phyloP scores from a whole-genome alignment of 345 rosid species.

The Alliaria petiolata region DNA sequence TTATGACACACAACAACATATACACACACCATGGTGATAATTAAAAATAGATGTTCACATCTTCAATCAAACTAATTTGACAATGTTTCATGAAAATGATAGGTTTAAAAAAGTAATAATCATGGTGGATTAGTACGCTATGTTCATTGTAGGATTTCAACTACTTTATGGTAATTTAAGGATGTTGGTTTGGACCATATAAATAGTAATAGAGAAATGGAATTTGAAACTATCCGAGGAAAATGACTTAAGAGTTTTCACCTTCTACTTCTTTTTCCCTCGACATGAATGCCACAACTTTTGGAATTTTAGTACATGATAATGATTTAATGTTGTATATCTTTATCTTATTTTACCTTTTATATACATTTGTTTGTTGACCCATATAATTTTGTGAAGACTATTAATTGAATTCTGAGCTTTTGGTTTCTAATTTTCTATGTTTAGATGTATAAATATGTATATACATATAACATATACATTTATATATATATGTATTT shows the following conservation, averaged over 20 bases:
- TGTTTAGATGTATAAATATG: background rate
- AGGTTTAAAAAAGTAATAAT: background rate
- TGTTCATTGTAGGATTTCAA: background rate
- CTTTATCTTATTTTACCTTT: background rate
- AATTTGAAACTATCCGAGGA: slow-evolving; percentile 6
- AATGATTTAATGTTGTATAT: background rate
- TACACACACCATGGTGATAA: background rate
- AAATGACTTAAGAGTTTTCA: too few relatives aligned
- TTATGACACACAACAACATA: background rate
- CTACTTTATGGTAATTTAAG: background rate
- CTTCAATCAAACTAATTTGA: background rate
- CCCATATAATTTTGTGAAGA: background rate
- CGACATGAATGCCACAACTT: slow-evolving; percentile 24
- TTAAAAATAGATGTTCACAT: too few relatives aligned
- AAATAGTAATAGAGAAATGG: background rate
- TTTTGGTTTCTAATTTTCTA: background rate
- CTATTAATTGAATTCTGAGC: background rate
- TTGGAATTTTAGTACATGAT: slow-evolving; percentile 8
- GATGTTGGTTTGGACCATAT: slow-evolving; percentile 7
- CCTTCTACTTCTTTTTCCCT: background rate
- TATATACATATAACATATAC: too few relatives aligned
- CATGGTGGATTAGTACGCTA: background rate
- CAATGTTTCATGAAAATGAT: background rate
- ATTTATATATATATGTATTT: too few relatives aligned
- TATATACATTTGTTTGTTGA: background rate